phyloP scores from a whole-genome alignment of 2,329 filamentous ascomycete species.

The Pseudogymnoascus sp. region DNA sequence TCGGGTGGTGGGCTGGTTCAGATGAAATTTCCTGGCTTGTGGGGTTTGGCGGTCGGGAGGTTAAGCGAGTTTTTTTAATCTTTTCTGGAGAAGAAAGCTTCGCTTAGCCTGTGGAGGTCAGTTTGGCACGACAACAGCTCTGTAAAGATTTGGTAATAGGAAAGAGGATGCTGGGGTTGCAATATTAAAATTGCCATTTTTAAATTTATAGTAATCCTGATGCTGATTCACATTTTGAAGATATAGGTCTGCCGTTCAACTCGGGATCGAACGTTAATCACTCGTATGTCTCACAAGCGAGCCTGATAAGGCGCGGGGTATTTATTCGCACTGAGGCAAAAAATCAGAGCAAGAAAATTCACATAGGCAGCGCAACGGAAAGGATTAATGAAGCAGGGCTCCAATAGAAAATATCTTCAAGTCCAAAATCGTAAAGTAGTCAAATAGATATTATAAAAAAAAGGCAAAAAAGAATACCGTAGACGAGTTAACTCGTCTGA shows the following conservation, averaged over 20 bases:
- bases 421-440: neutral
- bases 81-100: neutral
- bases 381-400: neutral
- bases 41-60: slow-evolving; percentile 3
- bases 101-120: neutral
- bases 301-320: neutral
- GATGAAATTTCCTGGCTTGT: slow-evolving; percentile 8
- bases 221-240: neutral
- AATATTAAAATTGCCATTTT: neutral
- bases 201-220: neutral
- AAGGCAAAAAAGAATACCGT: neutral
- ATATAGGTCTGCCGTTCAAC: neutral
- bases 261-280: neutral
- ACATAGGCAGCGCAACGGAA: neutral
- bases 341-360: neutral
- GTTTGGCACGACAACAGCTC: neutral
- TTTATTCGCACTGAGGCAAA: neutral
- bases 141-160: neutral
- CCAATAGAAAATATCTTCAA: neutral
- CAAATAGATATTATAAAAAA: neutral
- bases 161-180: neutral
- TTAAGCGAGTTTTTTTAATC: neutral
- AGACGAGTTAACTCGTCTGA: slow-evolving; percentile 3
- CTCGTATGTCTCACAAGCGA: neutral
- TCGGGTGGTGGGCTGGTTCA: slow-evolving; percentile 8